These are phyloP conservation scores for Juncus inflexus DNA, from an alignment of 176 grass and related monocot genomes.

Conservation along the genomic window DNA sequence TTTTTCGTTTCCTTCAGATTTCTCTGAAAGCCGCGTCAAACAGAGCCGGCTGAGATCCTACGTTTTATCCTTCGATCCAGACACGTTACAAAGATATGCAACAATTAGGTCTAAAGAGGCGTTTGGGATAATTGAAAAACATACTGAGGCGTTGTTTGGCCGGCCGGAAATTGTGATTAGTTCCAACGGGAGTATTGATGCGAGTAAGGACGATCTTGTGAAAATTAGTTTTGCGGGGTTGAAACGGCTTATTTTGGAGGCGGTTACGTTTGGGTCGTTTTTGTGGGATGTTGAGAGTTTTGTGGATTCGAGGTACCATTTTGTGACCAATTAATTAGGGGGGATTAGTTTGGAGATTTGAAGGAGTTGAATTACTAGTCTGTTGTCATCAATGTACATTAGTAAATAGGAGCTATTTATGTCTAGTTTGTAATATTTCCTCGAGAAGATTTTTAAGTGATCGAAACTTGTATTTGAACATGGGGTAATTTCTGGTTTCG, in stretches of 20 bases:
- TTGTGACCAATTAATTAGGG: slow-evolving; percentile 49
- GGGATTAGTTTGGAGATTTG: too few species aligned
- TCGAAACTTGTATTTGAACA: too few species aligned
- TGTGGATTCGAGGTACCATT: slow-evolving; percentile 92
- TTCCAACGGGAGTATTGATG: slow-evolving; percentile 74
- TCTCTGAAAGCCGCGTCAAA: slow-evolving; percentile 47
- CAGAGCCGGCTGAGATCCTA: slow-evolving; percentile 77
- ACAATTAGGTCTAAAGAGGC: slow-evolving; percentile 92
- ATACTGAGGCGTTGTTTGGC: slow-evolving; percentile 87
- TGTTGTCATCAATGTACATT: background rate
- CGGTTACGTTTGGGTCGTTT: slow-evolving; percentile 91
- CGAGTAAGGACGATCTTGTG: slow-evolving; percentile 83
- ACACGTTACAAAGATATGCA: slow-evolving; percentile 68
- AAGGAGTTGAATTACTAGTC: too few species aligned
- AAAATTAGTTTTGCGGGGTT: slow-evolving; percentile 72
- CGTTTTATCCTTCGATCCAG: slow-evolving; percentile 88
- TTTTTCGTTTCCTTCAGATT: slow-evolving; percentile 40
- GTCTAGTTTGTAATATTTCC: too few species aligned
- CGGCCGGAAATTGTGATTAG: slow-evolving; percentile 92
- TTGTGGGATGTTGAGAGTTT: slow-evolving; percentile 93
- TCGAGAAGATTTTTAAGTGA: too few species aligned
- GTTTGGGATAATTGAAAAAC: slow-evolving; percentile 93
- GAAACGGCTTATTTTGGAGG: slow-evolving; percentile 85
- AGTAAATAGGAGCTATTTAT: too few species aligned
- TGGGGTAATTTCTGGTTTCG: too few species aligned